A percentile compares a stretch with the other conserved stretches of the same genome.
Conservation (phyloP, 78 protist species). For the Dictyostelium intermedium region DNA sequence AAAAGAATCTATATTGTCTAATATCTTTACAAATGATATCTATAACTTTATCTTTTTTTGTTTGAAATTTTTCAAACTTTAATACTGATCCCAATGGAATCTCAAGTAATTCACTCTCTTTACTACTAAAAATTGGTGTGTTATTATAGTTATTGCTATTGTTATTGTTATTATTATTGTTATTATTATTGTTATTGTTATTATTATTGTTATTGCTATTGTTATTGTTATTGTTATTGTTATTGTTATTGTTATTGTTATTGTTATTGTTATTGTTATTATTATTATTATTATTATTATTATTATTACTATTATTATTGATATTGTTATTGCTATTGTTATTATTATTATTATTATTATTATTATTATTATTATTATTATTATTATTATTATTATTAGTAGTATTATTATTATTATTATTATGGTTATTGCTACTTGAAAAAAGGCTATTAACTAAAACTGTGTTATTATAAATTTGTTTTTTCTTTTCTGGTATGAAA, state of each 20-base stretch:
- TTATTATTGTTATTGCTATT: background rate
- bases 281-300: background rate
- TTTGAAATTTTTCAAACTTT: constrained; percentile 23
- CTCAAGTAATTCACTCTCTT: background rate
- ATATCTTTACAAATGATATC: constrained; percentile 67
- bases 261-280: background rate
- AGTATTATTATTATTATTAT: background rate
- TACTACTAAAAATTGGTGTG: background rate
- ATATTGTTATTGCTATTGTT: background rate
- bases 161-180: background rate
- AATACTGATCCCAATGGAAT: constrained; percentile 23
- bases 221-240: background rate
- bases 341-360: background rate
- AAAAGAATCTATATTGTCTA: constrained; percentile 34
- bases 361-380: background rate
- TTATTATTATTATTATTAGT: background rate
- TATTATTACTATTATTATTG: background rate
- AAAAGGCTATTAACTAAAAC: background rate
- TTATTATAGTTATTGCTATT: background rate
- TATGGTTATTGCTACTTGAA: background rate
- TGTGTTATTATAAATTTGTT: background rate
- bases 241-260: no score
- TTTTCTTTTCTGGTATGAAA: constrained; percentile 19
- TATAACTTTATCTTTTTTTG: constrained; percentile 32
- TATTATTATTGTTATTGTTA: no score